Evolutionary conservation across 305 asterid species (phyloP).

Genomic region (Fraxinus albicans): DNA sequence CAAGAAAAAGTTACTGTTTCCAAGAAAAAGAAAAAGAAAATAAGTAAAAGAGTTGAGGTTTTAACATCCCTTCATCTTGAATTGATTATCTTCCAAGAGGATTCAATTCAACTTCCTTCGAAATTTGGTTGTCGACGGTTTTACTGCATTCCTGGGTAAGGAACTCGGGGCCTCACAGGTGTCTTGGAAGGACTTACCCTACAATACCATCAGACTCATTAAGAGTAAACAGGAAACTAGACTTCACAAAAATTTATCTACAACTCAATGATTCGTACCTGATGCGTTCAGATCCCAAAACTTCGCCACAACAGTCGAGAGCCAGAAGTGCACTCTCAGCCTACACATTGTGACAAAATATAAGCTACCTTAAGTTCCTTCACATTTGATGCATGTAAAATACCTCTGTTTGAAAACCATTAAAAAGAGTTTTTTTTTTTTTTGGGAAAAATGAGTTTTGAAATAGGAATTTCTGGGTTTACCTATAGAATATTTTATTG

Average conservation of each 20-base stretch:
- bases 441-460: background rate
- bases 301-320: constrained; percentile 83
- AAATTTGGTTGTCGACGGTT: constrained; percentile 4
- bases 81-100: constrained; percentile 27
- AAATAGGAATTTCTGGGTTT: background rate
- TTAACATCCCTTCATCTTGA: constrained; percentile 19
- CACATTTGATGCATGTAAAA: background rate
- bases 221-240: background rate
- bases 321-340: constrained; percentile 94
- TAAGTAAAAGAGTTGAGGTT: constrained; percentile 20
- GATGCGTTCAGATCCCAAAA: constrained; percentile 77
- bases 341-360: constrained; percentile 35
- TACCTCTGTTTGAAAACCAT: too few species aligned
- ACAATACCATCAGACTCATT: constrained; percentile 4
- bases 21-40: constrained; percentile 21
- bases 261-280: constrained; percentile 41
- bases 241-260: background rate
- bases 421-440: too few species aligned
- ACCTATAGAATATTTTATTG: too few species aligned
- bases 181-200: constrained; percentile 76
- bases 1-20: constrained; percentile 1
- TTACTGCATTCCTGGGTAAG: constrained; percentile 36
- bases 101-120: constrained; percentile 15
- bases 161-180: constrained; percentile 57
- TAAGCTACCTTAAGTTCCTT: constrained; percentile 5